Base-by-base conservation (phyloP, 2,329 filamentous ascomycete species). In the Neurospora sp. region DNA sequence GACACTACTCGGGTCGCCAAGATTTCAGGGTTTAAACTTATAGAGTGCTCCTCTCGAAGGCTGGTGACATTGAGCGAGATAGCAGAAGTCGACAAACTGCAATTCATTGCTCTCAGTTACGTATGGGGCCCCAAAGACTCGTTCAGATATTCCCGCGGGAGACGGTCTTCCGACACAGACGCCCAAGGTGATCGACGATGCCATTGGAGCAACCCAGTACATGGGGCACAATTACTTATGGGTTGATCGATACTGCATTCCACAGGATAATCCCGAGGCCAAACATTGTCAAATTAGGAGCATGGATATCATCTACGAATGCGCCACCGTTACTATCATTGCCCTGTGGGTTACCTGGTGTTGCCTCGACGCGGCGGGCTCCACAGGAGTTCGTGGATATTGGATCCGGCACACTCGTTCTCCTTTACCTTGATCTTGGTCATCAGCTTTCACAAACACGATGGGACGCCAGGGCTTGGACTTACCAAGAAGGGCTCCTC, bases 251-350 rank as follows among this genome's bases (percentile, higher is more conserved):
- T 69, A 69, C 36, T 69, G 68, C 10, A 66, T 69, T 3, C 39
- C 43, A 39, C 68, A 69, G 40, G 7, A 28, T 15, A n/a, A 66
- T 23, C 17, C 7, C 1, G n/a, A 15, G 4, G 15, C 42, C 8
- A 66, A 67, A 9, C 13, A 69, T 2, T 19, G 15, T 3, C 79
- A 82, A 38, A 76, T 82, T 33, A 70, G 73, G 0, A 75, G 77
- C 7, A 82, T 82, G 81, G 78, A 80, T 23, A 75, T 77, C 4
- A 79, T 82, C 4, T 82, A 80, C 40, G 75, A 77, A 23, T 75
- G 77, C 0, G 76, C 81, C 0, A 74, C 75, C 3, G 19, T 82
- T 13, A 80, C 80, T 1, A 81, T 82, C 23, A 76, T 82, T 52
- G 80, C 80, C 71, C 10, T 74, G 78, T 13, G 80, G 81, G 0